Percentiles rank a stretch among this genome's conserved stretches.
phyloP scores from a whole-genome alignment of 345 rosid genomes.

The Populus tremula region DNA sequence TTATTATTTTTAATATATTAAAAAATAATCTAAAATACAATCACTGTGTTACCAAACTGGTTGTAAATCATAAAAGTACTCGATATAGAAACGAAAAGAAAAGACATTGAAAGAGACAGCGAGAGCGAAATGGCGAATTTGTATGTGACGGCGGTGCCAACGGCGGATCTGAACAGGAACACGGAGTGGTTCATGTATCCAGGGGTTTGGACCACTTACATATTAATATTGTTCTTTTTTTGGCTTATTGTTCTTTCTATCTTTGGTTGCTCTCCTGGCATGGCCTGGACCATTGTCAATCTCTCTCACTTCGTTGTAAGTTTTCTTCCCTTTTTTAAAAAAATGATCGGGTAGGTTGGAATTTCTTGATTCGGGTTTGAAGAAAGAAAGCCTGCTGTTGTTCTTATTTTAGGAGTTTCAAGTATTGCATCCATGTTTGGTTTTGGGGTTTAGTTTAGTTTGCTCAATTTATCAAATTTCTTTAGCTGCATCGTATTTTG shows the following conservation, averaged over 20 bases:
- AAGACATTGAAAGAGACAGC: background rate
- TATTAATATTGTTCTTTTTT: constrained; percentile 64
- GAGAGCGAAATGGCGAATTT: constrained; percentile 35
- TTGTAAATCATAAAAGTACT: background rate
- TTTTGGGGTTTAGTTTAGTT: background rate
- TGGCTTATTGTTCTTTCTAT: constrained; percentile 72
- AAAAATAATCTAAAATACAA: no score
- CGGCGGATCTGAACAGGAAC: constrained; percentile 84
- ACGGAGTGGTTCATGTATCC: constrained; percentile 94
- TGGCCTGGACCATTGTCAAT: constrained; percentile 85
- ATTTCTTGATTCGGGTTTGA: constrained; percentile 8
- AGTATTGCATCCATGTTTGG: background rate
- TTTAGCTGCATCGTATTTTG: background rate
- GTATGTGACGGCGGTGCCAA: constrained; percentile 66
- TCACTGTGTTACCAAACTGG: no score
- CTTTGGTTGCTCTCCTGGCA: constrained; percentile 65
- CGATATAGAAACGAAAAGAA: background rate
- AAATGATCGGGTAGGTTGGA: background rate
- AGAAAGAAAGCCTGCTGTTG: background rate
- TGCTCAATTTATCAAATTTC: background rate
- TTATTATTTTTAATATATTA: no score
- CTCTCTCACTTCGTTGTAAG: constrained; percentile 62
- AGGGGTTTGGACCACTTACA: constrained; percentile 79
- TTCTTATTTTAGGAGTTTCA: background rate
- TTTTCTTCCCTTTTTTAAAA: background rate